phyloP scores from a whole-genome alignment of 331 rosid species.

The Acacia concinna region DNA sequence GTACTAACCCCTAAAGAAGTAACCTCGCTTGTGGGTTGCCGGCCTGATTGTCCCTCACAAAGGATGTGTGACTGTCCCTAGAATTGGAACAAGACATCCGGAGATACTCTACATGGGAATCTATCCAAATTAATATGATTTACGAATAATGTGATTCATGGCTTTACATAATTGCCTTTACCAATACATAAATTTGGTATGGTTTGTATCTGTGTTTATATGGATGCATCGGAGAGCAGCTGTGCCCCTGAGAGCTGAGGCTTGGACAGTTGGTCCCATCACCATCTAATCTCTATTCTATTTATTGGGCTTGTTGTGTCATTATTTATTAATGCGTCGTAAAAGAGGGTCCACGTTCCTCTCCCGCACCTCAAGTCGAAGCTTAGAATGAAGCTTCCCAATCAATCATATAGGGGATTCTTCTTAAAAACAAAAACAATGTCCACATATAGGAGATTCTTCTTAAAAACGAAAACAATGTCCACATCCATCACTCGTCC shows the following conservation, averaged over 20 bases:
- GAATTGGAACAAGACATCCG: neutral
- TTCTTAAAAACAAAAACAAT: too few relatives aligned
- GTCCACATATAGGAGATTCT: too few relatives aligned
- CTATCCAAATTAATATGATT: neutral
- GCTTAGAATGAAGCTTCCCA: neutral
- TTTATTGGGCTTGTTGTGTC: neutral
- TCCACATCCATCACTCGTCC: too few relatives aligned
- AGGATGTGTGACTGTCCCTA: neutral
- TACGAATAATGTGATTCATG: too few relatives aligned
- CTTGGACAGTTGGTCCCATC: neutral
- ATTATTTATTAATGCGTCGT: neutral
- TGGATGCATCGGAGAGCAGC: neutral
- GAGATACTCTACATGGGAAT: neutral
- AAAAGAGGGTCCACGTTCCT: too few relatives aligned
- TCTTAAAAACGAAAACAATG: too few relatives aligned
- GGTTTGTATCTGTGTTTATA: too few relatives aligned
- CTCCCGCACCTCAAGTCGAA: neutral
- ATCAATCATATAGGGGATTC: too few relatives aligned
- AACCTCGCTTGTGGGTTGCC: neutral
- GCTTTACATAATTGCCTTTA: too few relatives aligned
- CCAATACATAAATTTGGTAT: too few relatives aligned
- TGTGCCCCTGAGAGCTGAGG: neutral
- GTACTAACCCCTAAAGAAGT: neutral
- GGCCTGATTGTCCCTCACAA: neutral
- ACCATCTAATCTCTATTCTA: neutral